phyloP scores from a whole-genome alignment of 805 yeast species.

The Clavispora vitiphila region DNA sequence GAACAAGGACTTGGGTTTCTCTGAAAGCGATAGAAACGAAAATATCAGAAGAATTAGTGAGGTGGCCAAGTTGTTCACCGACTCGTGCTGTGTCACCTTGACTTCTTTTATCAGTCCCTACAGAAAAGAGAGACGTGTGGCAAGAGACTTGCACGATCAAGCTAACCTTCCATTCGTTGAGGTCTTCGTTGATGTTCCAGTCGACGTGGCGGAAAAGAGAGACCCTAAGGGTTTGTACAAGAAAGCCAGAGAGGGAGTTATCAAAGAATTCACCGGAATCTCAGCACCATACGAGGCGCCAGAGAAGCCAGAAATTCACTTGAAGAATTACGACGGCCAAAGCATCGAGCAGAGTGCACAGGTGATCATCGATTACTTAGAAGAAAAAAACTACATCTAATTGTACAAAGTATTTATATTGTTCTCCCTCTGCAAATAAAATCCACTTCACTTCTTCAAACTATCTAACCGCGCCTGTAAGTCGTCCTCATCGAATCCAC shows the following conservation, averaged over 20 bases:
- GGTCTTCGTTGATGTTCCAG: constrained; percentile 88
- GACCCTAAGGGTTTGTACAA: constrained; percentile 97
- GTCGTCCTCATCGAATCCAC: constrained; percentile 65
- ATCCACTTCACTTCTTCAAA: constrained; percentile 48
- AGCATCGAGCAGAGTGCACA: constrained; percentile 79
- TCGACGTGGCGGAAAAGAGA: constrained; percentile 91
- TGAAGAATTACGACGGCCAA: constrained; percentile 60
- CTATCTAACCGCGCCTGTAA: constrained; percentile 85
- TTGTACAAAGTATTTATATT: background rate
- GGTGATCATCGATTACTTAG: constrained; percentile 63
- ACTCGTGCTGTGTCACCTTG: constrained; percentile 80
- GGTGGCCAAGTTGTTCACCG: constrained; percentile 91
- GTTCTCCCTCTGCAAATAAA: background rate
- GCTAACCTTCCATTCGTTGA: constrained; percentile 80
- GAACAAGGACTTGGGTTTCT: constrained; percentile 91
- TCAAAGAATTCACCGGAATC: constrained; percentile 92
- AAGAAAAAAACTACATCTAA: constrained; percentile 40
- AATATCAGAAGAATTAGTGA: constrained; percentile 93
- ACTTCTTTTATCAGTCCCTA: constrained; percentile 95
- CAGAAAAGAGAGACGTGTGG: constrained; percentile 74
- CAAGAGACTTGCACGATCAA: constrained; percentile 77
- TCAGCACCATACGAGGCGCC: constrained; percentile 97
- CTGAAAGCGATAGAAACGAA: constrained; percentile 88
- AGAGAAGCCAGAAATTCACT: constrained; percentile 72
- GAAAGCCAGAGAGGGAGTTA: constrained; percentile 92